Evolutionary conservation across 2,329 filamentous ascomycete genomes (phyloP).

Genomic region (Ceratocystis ficicola): DNA sequence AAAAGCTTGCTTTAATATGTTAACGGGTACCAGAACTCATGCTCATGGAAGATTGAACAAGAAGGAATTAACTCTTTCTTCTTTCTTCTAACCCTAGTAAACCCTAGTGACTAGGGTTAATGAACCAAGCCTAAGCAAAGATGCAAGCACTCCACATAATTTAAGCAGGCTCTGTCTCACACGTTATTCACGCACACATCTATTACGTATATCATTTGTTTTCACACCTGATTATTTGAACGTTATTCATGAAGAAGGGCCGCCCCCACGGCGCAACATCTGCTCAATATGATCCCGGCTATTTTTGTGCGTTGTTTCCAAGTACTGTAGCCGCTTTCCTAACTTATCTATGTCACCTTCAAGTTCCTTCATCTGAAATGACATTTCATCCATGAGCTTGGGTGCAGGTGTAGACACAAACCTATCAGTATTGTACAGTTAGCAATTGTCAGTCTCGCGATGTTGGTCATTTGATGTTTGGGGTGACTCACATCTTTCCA

Average conservation of each 20-base stretch:
- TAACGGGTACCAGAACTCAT: not conserved
- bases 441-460: not conserved
- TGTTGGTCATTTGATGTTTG: slow-evolving; percentile 1
- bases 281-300: slow-evolving; percentile 83
- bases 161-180: too few relatives aligned
- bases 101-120: not conserved
- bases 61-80: not conserved
- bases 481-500: slow-evolving; percentile 72
- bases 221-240: not conserved
- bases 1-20: not conserved
- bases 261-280: slow-evolving; percentile 48
- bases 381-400: slow-evolving; percentile 63
- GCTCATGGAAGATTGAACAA: not conserved
- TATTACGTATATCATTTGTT: not conserved
- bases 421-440: slow-evolving; percentile 41
- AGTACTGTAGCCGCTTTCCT: slow-evolving; percentile 79
- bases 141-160: not conserved
- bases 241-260: not conserved
- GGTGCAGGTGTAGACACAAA: slow-evolving; percentile 69
- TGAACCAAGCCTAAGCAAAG: not conserved
- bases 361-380: slow-evolving; percentile 59
- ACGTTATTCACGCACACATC: not conserved
- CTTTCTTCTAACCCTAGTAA: not conserved
- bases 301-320: slow-evolving; percentile 92
- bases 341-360: slow-evolving; percentile 68